Percentiles rank a stretch among this genome's conserved stretches.
Evolutionary conservation across 2,329 filamentous ascomycete species (phyloP).

Genomic region (Ophiostoma montium): DNA sequence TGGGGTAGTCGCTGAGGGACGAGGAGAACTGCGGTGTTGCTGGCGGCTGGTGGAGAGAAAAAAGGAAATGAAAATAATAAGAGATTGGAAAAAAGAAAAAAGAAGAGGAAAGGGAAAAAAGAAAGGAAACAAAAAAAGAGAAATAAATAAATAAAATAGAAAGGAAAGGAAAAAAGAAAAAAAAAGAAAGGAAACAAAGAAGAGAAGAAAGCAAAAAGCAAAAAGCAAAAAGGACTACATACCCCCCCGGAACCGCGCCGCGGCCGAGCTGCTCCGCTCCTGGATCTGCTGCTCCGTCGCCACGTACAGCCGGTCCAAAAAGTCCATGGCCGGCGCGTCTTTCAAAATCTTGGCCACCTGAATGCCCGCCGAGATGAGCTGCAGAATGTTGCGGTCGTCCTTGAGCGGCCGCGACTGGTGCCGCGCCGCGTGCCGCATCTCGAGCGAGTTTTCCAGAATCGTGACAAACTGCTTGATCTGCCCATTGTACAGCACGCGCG

Average conservation of each 20-base stretch:
- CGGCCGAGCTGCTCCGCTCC: conserved; percentile 38
- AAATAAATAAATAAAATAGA: conserved; percentile 11
- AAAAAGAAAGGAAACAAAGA: conserved; percentile 11
- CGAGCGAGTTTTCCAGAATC: conserved; percentile 73
- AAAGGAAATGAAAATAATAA: not conserved
- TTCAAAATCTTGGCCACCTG: conserved; percentile 81
- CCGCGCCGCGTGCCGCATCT: conserved; percentile 76
- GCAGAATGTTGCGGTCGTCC: conserved; percentile 78
- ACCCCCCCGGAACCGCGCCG: conserved; percentile 24
- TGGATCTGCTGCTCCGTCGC: conserved; percentile 68
- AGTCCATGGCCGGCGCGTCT: conserved; percentile 72
- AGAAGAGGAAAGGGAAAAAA: not conserved
- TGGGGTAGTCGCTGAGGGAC: not conserved
- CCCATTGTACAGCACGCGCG: conserved; percentile 71
- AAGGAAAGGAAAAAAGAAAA: not conserved
- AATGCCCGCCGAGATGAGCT: conserved; percentile 74
- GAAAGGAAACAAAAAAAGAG: not conserved
- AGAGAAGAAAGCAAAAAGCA: not conserved
- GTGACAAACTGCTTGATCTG: conserved; percentile 89
- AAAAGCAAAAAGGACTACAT: not conserved
- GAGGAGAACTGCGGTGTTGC: not conserved
- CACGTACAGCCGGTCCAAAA: conserved; percentile 68
- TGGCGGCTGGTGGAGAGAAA: not conserved
- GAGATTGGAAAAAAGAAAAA: not conserved
- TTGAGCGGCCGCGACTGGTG: conserved; percentile 72